Evolutionary conservation across 2,329 filamentous ascomycete species (phyloP).

Genomic region (Tolypocladium sp.): DNA sequence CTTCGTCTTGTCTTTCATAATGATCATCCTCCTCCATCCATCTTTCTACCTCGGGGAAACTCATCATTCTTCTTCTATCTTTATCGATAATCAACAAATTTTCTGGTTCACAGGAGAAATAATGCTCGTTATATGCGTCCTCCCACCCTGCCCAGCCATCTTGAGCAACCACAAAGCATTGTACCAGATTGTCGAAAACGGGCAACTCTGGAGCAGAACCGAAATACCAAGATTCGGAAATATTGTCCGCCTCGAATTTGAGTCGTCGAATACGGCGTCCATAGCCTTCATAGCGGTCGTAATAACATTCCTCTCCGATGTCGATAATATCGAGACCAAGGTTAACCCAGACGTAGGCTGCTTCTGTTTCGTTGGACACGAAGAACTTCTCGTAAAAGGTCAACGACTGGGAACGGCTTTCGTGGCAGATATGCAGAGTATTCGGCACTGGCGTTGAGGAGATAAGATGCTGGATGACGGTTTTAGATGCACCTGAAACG

Average conservation of each 20-base stretch:
- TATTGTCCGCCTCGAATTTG: neutral
- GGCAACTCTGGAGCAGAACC: neutral
- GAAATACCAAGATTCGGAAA: neutral
- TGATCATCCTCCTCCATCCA: neutral
- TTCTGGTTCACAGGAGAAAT: neutral
- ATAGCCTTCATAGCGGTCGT: neutral
- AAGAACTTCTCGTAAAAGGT: neutral
- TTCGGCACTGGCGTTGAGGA: neutral
- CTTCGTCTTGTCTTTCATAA: neutral
- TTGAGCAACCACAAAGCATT: neutral
- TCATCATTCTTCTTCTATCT: neutral
- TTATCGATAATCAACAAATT: neutral
- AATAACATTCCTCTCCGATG: neutral
- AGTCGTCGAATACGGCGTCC: neutral
- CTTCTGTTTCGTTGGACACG: neutral
- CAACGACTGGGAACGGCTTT: neutral
- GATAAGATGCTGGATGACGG: neutral
- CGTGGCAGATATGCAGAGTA: neutral
- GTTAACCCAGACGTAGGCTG: neutral
- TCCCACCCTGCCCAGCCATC: neutral
- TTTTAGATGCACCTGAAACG: neutral
- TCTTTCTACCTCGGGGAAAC: neutral
- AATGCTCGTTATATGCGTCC: neutral
- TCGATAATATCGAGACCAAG: neutral
- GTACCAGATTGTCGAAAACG: neutral